Conservation (phyloP, 768 basidiomycete genomes). For the Chalciporus piperatus region DNA sequence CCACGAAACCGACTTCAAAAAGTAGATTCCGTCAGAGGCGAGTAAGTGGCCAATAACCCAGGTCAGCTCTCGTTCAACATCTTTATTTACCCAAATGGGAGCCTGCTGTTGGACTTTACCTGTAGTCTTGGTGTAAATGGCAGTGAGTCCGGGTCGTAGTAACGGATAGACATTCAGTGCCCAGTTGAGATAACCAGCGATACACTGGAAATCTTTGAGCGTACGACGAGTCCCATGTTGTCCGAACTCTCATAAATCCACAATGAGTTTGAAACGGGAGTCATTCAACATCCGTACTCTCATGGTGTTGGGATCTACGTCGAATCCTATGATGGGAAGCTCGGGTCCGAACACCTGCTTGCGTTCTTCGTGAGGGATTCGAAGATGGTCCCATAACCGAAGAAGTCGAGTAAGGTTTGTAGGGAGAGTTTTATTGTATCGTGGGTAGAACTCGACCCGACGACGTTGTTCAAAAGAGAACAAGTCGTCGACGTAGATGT, state of each 20-base stretch:
- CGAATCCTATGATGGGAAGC: slow-evolving; percentile 33
- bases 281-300: slow-evolving; percentile 14
- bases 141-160: slow-evolving; percentile 31
- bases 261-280: slow-evolving; percentile 14
- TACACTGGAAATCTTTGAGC: slow-evolving; percentile 23
- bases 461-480: slow-evolving; percentile 3
- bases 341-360: slow-evolving; percentile 25
- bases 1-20: slow-evolving; percentile 22
- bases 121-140: slow-evolving; percentile 34
- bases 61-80: not conserved
- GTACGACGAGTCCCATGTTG: not conserved
- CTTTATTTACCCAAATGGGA: slow-evolving; percentile 4
- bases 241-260: slow-evolving; percentile 8
- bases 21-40: slow-evolving; percentile 17
- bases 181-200: slow-evolving; percentile 41
- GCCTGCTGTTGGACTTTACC: slow-evolving; percentile 18
- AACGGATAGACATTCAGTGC: slow-evolving; percentile 37
- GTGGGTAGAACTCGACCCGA: not conserved
- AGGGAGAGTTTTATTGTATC: not conserved
- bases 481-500: slow-evolving; percentile 30
- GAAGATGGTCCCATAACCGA: slow-evolving; percentile 28
- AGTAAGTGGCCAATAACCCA: slow-evolving; percentile 35
- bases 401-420: slow-evolving; percentile 18
- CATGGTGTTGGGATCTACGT: slow-evolving; percentile 28
- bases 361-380: slow-evolving; percentile 26